phyloP scores from a whole-genome alignment of 495 filamentous ascomycete species.

The Podospora pseudoanserina region DNA sequence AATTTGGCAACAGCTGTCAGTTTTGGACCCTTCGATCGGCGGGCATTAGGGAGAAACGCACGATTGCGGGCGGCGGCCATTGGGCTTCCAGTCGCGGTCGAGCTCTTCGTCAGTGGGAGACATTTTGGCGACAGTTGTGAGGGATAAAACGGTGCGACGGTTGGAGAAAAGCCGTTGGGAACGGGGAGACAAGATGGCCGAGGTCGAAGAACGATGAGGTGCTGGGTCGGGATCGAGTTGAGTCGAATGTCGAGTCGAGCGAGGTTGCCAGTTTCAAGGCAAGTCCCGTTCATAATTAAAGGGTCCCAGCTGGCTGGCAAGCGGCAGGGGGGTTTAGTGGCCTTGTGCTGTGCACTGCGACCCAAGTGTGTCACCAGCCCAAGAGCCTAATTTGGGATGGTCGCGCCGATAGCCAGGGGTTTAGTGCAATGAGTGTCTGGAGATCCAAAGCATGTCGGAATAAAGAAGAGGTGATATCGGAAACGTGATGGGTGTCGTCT shows the following conservation, averaged over 20 bases:
- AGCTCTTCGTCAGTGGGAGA: conserved; percentile 58
- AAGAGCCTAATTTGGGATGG: conserved; percentile 21
- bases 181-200: background rate
- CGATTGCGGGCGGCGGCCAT: conserved; percentile 73
- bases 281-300: conserved; percentile 18
- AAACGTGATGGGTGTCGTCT: background rate
- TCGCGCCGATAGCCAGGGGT: background rate
- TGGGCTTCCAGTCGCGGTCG: conserved; percentile 74
- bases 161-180: background rate
- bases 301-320: conserved; percentile 18
- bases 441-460: conserved; percentile 6
- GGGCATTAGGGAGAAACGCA: conserved; percentile 45
- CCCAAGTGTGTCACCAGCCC: background rate
- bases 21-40: background rate
- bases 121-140: conserved; percentile 26
- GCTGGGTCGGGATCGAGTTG: background rate
- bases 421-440: background rate
- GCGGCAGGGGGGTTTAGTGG: conserved; percentile 15
- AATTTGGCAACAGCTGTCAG: conserved; percentile 17
- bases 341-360: conserved; percentile 5
- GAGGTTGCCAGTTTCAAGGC: conserved; percentile 13
- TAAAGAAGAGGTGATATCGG: conserved; percentile 11
- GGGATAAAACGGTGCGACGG: background rate
- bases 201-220: background rate
- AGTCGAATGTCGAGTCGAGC: background rate